Conservation (phyloP, 75 land plant species). For the Pseudotsuga menziesii region DNA sequence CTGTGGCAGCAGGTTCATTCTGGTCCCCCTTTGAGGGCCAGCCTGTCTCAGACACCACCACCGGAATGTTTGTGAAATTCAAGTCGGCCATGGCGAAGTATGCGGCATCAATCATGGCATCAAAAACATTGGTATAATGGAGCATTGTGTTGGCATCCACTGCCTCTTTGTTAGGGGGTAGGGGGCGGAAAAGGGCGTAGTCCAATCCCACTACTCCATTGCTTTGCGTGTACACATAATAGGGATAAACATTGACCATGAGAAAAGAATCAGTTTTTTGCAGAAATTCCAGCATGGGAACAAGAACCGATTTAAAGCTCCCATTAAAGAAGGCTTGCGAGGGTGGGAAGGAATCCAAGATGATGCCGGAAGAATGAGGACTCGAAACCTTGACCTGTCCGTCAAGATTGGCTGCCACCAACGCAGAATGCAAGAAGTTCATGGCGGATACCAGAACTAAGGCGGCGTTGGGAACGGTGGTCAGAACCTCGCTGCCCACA, state of each 20-base stretch:
- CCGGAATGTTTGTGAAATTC: conserved; percentile 49
- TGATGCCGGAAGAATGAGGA: conserved; percentile 63
- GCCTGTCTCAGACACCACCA: conserved; percentile 76
- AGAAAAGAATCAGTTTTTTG: conserved; percentile 49
- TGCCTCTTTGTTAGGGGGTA: conserved; percentile 52
- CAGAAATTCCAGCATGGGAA: conserved; percentile 57
- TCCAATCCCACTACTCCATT: conserved; percentile 60
- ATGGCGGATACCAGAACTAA: conserved; percentile 75
- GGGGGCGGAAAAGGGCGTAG: conserved; percentile 65
- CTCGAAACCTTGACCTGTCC: conserved; percentile 65
- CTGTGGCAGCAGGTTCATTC: conserved; percentile 54
- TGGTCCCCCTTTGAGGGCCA: conserved; percentile 90
- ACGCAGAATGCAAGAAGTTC: conserved; percentile 56
- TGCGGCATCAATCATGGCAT: conserved; percentile 79
- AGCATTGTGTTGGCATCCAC: conserved; percentile 73
- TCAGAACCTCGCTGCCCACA: conserved; percentile 89
- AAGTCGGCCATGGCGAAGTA: conserved; percentile 62
- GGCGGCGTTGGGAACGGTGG: conserved; percentile 53
- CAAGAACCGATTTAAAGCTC: conserved; percentile 29
- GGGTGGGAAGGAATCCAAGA: conserved; percentile 82
- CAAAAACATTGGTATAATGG: conserved; percentile 74
- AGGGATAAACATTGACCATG: conserved; percentile 89
- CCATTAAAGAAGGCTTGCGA: conserved; percentile 81
- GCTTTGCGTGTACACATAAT: conserved; percentile 60
- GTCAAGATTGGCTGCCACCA: conserved; percentile 58